Percentiles rank a stretch among this genome's conserved stretches.
phyloP scores from a whole-genome alignment of 78 protist species.

The Dictyostelium citrinum region DNA sequence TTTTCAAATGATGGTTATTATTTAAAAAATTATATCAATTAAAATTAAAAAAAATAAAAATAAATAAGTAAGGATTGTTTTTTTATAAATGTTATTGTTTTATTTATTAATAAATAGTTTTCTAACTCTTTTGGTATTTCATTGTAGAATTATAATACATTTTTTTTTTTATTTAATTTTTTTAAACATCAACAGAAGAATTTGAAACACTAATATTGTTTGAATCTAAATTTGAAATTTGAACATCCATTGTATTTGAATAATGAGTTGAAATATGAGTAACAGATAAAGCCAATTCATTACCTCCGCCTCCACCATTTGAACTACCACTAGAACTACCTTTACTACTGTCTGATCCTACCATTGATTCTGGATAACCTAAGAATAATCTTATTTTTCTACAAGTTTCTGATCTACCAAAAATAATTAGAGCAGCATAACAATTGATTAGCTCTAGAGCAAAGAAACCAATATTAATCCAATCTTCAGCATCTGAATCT shows the following conservation, averaged over 20 bases:
- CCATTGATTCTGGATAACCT: conserved; percentile 41
- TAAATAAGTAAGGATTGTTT: too few relatives aligned
- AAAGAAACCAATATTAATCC: conserved; percentile 6
- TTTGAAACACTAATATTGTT: too few relatives aligned
- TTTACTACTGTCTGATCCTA: neutral
- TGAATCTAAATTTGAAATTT: neutral
- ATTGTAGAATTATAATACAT: too few relatives aligned
- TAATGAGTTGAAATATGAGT: neutral
- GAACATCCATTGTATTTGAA: neutral
- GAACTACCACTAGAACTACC: neutral
- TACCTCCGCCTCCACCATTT: neutral
- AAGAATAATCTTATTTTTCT: neutral
- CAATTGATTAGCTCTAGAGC: neutral
- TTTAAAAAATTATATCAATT: neutral
- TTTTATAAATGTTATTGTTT: neutral
- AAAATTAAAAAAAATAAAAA: neutral
- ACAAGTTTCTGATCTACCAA: neutral
- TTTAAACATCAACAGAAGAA: too few relatives aligned
- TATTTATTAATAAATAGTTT: neutral
- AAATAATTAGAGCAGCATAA: neutral
- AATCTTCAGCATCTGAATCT: conserved; percentile 16
- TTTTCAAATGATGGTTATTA: neutral
- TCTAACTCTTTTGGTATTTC: neutral
- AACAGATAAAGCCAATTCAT: neutral
- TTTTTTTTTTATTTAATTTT: too few relatives aligned